A percentile compares a stretch with the other conserved stretches of the same genome.
phyloP scores from a whole-genome alignment of 805 yeast genomes.

The Yarrowia divulgata region DNA sequence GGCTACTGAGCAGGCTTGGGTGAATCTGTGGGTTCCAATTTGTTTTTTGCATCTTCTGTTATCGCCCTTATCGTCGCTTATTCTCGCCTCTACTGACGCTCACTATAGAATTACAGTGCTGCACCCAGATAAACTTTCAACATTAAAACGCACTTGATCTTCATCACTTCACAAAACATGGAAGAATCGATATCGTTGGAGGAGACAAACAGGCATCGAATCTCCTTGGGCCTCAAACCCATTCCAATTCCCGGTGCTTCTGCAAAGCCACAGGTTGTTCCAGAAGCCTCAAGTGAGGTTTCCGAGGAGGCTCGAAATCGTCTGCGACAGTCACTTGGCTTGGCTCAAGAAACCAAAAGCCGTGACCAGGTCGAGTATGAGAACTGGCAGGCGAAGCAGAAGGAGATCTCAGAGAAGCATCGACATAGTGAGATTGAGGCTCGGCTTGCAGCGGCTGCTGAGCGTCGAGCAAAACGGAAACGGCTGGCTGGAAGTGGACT shows the following conservation, averaged over 20 bases:
- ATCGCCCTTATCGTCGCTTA: too few species aligned
- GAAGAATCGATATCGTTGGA: slow-evolving; percentile 52
- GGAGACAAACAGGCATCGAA: slow-evolving; percentile 64
- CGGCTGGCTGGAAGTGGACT: slow-evolving; percentile 46
- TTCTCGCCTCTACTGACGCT: background rate
- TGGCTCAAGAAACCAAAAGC: slow-evolving; percentile 54
- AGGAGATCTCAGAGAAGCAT: slow-evolving; percentile 8
- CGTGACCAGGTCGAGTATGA: slow-evolving; percentile 53
- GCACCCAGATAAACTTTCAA: slow-evolving; percentile 7
- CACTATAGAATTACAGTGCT: too few species aligned
- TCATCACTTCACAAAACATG: slow-evolving; percentile 22
- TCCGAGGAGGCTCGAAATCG: slow-evolving; percentile 64
- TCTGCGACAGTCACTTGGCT: slow-evolving; percentile 60
- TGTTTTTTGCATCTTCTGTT: too few species aligned
- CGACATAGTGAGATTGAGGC: slow-evolving; percentile 23
- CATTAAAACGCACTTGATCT: background rate
- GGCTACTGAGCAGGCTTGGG: too few species aligned
- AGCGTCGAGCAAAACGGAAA: slow-evolving; percentile 34
- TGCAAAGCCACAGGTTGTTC: background rate
- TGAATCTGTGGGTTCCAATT: too few species aligned
- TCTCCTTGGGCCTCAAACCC: slow-evolving; percentile 61
- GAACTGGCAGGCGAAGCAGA: slow-evolving; percentile 47
- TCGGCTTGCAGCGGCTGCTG: slow-evolving; percentile 23
- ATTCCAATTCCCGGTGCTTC: slow-evolving; percentile 48
- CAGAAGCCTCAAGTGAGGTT: slow-evolving; percentile 37